Base-by-base conservation (phyloP, 495 filamentous ascomycete species). In the Friedmanniomyces endolithicus region DNA sequence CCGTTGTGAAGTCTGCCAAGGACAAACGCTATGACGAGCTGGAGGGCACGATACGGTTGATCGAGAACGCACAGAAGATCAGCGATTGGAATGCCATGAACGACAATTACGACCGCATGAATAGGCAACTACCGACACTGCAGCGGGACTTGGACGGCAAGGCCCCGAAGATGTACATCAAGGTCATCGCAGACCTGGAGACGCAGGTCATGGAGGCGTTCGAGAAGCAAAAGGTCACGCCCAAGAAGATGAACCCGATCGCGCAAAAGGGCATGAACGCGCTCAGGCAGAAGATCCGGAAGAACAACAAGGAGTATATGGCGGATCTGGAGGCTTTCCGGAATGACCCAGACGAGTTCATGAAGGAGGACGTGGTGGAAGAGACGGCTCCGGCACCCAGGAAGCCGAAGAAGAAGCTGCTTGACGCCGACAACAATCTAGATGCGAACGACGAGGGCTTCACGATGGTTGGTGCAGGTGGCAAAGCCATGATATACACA, bases 231-330 rank as follows among this genome's bases (percentile, higher is more conserved):
- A 99, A 97, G 74, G 85, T 90, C 58, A 84, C 88, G 7, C 84
- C 85, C 48, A 95, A 94, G 82, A 97, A 96, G 78, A 94, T 97
- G 90, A 99, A 96, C 70, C 87, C 90, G 39, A 88, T 85, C 66
- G 94, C 89, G 64, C 83, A 88, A 55, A 86, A 88, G 74, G 88
- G 89, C 64, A 78, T 99, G 63, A 99, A 96, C 65, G 86, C 88
- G 48, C 85, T 97, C 60, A 94, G 95, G 74, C 92, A 99, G 71
- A 83, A 84, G 69, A 87, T 97, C 74, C 87, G 90, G 79, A 95
- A 94, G 76, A 94, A 90, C 75, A 97, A 95, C 79, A 90, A 94
- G 73, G 89, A 94, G 33, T 94, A 94, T 67, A 76, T 85, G 63
- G 73, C 76, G 48, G 86, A 94, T 64, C 83, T 99, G 60, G 88